These are phyloP conservation scores for Gnaphalium uliginosum DNA, from an alignment of 129 eudicot genomes.

Conservation along the genomic window DNA sequence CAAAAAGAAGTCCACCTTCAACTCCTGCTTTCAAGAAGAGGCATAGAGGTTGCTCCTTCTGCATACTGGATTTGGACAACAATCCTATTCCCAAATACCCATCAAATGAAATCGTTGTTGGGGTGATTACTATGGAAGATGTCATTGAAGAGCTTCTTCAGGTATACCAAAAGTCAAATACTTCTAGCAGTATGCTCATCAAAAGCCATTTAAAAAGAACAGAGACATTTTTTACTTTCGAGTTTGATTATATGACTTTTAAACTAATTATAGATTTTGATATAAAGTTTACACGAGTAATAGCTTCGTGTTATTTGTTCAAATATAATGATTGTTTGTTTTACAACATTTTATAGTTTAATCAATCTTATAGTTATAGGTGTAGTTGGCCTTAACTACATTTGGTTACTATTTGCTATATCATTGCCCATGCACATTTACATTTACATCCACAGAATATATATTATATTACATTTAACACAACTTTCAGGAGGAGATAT, in stretches of 20 bases:
- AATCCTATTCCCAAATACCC: constrained; percentile 73
- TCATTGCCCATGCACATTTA: background rate
- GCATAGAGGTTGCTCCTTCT: constrained; percentile 94
- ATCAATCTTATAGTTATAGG: background rate
- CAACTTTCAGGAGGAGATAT: constrained; percentile 85
- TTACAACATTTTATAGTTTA: background rate
- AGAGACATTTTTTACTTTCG: background rate
- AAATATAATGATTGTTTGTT: background rate
- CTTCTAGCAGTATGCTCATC: background rate
- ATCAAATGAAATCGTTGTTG: constrained; percentile 67
- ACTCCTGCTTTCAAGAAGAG: constrained; percentile 90
- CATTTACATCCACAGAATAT: background rate
- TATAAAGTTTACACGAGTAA: background rate
- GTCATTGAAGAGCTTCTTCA: constrained; percentile 99
- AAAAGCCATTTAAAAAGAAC: background rate
- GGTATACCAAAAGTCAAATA: constrained; percentile 41
- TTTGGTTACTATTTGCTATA: background rate
- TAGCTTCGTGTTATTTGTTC: background rate
- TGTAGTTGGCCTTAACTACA: background rate
- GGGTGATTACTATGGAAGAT: constrained; percentile 96
- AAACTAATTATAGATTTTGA: background rate
- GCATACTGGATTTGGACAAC: constrained; percentile 83
- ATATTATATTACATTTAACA: background rate
- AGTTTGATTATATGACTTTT: background rate
- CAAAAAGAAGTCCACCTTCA: constrained; percentile 66